Evolutionary conservation across 208 protist genomes (phyloP).

Genomic region (Trypanosoma conorhini): DNA sequence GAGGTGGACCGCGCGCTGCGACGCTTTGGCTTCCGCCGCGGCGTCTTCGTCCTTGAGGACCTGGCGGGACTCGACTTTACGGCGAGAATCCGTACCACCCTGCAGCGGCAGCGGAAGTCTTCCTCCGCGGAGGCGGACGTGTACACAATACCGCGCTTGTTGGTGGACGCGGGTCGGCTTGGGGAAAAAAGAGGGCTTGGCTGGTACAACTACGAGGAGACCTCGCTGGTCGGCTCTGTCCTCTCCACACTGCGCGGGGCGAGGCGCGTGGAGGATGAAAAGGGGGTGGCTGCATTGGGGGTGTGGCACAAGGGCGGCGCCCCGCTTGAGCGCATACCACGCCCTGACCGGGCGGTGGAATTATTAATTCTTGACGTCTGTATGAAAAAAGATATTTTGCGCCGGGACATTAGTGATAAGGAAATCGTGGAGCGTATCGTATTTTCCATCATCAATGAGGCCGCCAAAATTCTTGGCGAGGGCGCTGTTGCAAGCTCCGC

Average conservation of each 20-base stretch:
- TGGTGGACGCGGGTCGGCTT: constrained; percentile 52
- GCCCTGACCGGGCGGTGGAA: constrained; percentile 64
- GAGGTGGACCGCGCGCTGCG: constrained; percentile 76
- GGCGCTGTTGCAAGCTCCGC: constrained; percentile 57
- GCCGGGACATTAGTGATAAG: constrained; percentile 62
- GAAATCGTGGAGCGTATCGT: constrained; percentile 90
- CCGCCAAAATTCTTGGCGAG: constrained; percentile 75
- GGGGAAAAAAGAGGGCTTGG: constrained; percentile 77
- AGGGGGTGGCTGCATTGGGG: not conserved
- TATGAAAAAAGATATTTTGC: constrained; percentile 48
- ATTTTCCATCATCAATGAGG: constrained; percentile 92
- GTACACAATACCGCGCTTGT: constrained; percentile 43
- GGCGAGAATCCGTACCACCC: constrained; percentile 6
- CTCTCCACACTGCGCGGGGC: not conserved
- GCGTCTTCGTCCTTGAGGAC: constrained; percentile 84
- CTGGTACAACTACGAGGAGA: constrained; percentile 68
- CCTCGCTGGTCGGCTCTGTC: not conserved
- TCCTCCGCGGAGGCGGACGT: constrained; percentile 41
- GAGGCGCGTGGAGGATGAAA: constrained; percentile 1
- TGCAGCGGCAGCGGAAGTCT: constrained; percentile 1
- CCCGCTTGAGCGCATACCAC: constrained; percentile 3
- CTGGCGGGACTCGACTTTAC: constrained; percentile 79
- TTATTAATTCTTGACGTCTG: constrained; percentile 53
- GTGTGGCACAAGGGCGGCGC: constrained; percentile 10
- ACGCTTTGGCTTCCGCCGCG: constrained; percentile 71